These are phyloP conservation scores for Lecanicillium sp. DNA, from an alignment of 2,329 filamentous ascomycete species.

Conservation along the genomic window DNA sequence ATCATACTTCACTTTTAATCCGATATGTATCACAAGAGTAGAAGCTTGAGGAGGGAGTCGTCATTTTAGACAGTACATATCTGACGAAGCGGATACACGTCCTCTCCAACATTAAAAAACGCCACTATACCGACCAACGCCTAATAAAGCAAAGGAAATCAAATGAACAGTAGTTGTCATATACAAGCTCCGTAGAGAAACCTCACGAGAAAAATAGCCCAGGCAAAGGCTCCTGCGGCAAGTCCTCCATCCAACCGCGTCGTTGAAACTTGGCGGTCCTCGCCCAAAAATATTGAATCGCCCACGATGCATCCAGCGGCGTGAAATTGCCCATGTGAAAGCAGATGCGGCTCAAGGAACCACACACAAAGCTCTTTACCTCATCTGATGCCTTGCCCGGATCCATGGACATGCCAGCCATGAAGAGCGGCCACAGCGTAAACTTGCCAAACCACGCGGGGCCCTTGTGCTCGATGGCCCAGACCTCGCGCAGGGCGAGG, in stretches of 20 bases:
- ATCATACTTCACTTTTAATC: too few species aligned
- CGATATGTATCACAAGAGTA: too few species aligned
- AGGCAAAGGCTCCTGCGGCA: conserved; percentile 4
- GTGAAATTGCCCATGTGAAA: conserved; percentile 5
- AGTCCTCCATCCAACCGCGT: background rate
- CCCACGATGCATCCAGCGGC: conserved; percentile 5
- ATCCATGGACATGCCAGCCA: conserved; percentile 6
- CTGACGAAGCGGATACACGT: too few species aligned
- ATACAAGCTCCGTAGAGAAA: too few species aligned
- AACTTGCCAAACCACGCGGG: conserved; percentile 9
- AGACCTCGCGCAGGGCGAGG: conserved; percentile 3
- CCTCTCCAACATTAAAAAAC: background rate
- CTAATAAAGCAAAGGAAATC: too few species aligned
- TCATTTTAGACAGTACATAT: too few species aligned
- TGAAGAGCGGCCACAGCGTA: conserved; percentile 7
- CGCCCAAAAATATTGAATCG: conserved; percentile 4
- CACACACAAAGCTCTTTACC: conserved; percentile 3
- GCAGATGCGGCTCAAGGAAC: conserved; percentile 3
- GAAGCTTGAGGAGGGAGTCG: too few species aligned
- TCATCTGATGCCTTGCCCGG: background rate
- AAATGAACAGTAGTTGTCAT: too few species aligned
- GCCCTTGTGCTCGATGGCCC: conserved; percentile 1
- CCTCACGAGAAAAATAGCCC: conserved; percentile 7
- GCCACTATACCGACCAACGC: too few species aligned
- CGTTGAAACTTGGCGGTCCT: background rate